Percentiles rank a stretch among this genome's conserved stretches.
Evolutionary conservation across 495 filamentous ascomycete species (phyloP).

Genomic region (Monascus purpureus): DNA sequence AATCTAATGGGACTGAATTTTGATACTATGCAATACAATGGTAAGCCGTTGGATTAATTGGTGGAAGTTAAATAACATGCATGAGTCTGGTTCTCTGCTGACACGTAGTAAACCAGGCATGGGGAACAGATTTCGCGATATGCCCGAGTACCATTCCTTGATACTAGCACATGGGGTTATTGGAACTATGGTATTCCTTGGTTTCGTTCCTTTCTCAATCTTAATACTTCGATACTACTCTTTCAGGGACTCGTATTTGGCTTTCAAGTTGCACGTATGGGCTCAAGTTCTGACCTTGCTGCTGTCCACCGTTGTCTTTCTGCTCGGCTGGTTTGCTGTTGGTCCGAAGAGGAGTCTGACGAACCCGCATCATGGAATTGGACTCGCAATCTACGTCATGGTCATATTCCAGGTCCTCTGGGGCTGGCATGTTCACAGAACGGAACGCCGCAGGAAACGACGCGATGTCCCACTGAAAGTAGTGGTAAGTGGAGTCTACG

Average conservation of each 20-base stretch:
- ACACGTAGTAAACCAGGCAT: slow-evolving; percentile 54
- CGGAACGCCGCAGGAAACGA: slow-evolving; percentile 44
- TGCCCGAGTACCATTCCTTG: slow-evolving; percentile 62
- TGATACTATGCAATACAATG: slow-evolving; percentile 92
- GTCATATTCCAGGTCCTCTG: slow-evolving; percentile 68
- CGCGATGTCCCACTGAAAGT: slow-evolving; percentile 50
- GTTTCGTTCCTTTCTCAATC: slow-evolving; percentile 66
- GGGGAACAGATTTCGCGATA: slow-evolving; percentile 72
- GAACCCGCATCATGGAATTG: slow-evolving; percentile 93
- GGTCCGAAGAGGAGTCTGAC: slow-evolving; percentile 63
- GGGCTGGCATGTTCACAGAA: slow-evolving; percentile 54
- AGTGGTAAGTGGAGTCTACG: slow-evolving; percentile 47
- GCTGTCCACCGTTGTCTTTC: slow-evolving; percentile 57
- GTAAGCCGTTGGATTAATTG: slow-evolving; percentile 31
- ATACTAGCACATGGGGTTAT: slow-evolving; percentile 76
- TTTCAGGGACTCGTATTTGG: slow-evolving; percentile 43
- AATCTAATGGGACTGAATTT: slow-evolving; percentile 80
- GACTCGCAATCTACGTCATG: slow-evolving; percentile 74
- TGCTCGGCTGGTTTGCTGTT: slow-evolving; percentile 68
- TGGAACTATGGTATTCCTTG: slow-evolving; percentile 76
- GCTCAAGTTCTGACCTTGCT: slow-evolving; percentile 67
- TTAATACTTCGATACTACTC: slow-evolving; percentile 64
- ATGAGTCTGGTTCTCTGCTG: slow-evolving; percentile 1
- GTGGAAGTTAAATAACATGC: neutral
- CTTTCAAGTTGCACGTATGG: slow-evolving; percentile 71